phyloP scores from a whole-genome alignment of 1,284 basidiomycete species.

The Lignosus rhinocerotis region DNA sequence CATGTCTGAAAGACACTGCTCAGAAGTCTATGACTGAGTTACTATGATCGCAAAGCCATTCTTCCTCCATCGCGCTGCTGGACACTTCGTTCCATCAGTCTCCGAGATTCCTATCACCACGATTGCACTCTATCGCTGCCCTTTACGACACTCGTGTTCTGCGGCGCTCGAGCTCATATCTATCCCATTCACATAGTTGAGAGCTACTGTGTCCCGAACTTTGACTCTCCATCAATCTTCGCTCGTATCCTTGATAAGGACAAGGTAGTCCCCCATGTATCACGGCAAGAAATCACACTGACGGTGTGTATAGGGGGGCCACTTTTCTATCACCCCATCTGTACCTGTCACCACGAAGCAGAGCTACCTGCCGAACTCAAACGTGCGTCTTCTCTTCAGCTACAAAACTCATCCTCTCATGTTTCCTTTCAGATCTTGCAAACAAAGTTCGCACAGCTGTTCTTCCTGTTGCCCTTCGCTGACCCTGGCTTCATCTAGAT shows the following conservation, averaged over 20 bases:
- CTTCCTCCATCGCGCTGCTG: too few relatives aligned
- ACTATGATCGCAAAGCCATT: too few relatives aligned
- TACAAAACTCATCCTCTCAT: neutral
- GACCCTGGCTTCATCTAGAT: constrained; percentile 42
- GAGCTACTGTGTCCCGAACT: constrained; percentile 89
- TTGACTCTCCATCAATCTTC: constrained; percentile 90
- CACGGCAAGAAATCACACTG: neutral
- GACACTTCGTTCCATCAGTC: too few relatives aligned
- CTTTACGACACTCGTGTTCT: neutral
- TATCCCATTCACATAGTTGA: constrained; percentile 54
- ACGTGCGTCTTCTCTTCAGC: constrained; percentile 47
- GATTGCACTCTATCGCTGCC: too few relatives aligned
- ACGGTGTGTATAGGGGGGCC: constrained; percentile 65
- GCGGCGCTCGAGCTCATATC: neutral
- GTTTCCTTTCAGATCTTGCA: constrained; percentile 57
- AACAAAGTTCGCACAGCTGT: constrained; percentile 58
- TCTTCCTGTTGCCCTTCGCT: neutral
- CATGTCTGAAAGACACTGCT: too few relatives aligned
- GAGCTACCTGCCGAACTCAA: constrained; percentile 85
- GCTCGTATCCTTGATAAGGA: constrained; percentile 85
- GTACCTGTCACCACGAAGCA: constrained; percentile 76
- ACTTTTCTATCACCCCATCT: constrained; percentile 82
- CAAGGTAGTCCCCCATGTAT: constrained; percentile 45
- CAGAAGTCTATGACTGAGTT: too few relatives aligned
- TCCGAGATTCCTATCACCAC: neutral